Percentiles rank a stretch among this genome's conserved stretches.
phyloP scores from a whole-genome alignment of 73 alveolate species.

The Symbiodinium natans region DNA sequence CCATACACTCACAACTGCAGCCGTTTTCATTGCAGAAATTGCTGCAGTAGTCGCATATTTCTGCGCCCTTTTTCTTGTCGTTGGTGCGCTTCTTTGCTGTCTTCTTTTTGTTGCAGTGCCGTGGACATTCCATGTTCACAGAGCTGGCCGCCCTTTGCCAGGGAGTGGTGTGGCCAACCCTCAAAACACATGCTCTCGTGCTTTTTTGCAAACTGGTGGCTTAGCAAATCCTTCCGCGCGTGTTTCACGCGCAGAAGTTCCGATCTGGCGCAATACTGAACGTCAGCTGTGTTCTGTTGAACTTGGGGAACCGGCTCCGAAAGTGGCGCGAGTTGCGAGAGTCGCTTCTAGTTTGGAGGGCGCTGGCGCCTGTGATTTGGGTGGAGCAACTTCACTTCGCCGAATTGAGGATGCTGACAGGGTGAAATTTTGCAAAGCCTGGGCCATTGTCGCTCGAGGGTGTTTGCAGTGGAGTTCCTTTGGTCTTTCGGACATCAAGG shows the following conservation, averaged over 20 bases:
- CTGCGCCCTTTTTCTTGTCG: not conserved
- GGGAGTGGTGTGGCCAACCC: not conserved
- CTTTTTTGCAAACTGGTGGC: not conserved
- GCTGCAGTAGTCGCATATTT: not conserved
- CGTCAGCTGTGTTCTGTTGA: not conserved
- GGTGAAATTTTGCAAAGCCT: not conserved
- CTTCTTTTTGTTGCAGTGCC: not conserved
- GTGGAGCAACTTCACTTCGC: not conserved
- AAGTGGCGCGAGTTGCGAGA: not conserved
- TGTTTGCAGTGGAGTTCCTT: constrained; percentile 1
- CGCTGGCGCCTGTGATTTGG: not conserved
- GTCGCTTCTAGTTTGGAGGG: not conserved
- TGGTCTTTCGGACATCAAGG: not conserved
- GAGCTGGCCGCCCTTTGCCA: not conserved
- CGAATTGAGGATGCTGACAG: not conserved
- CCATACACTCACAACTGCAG: not conserved
- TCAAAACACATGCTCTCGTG: not conserved
- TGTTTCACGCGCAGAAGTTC: not conserved
- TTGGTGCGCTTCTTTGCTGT: not conserved
- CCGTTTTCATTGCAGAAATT: not conserved
- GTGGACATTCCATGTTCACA: not conserved
- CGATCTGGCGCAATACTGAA: not conserved
- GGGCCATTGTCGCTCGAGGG: constrained; percentile 16
- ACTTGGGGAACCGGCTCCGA: not conserved
- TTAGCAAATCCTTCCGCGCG: not conserved